Base-by-base conservation (phyloP, 805 yeast species). In the Komagataella pseudopastoris region DNA sequence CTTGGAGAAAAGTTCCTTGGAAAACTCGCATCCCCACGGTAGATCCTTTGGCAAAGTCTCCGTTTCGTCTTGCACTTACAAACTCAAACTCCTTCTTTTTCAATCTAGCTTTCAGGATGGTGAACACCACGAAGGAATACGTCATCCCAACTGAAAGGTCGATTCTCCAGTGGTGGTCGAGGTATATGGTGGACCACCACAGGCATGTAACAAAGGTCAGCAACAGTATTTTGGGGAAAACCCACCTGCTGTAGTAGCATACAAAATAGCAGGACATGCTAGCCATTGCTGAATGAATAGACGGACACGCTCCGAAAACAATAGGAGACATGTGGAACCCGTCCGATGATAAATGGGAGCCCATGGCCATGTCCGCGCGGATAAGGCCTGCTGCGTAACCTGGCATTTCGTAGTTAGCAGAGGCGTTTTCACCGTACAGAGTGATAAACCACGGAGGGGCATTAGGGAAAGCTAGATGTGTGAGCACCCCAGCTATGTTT, bases 371-470 rank as follows among this genome's bases (percentile, higher is more conserved):
- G 59, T 82, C 87, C n/a, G 79, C 81, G 48, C 87, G 67, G 2
- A 79, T 76, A 46, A 83, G 67, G 1, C 88, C 88, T 12, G 88
- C 90, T 2, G 87, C 84, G 59, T 76, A 83, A 12, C 87, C 87
- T 12, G 75, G 75, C 74, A 79, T 79, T 36, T 75, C 77, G 61
- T 83, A 83, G 54, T 73, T 70, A 1, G 85, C 83, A 7, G 67
- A 52, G 60, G 71, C 74, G 55, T 78, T 75, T 20, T 74, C 72
- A 3, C 88, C 86, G 56, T 83, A 73, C 54, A 78, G 54, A 59
- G 77, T 81, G 48, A 80, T 76, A 61, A 81, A 83, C 83, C 88
- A 80, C 3, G 89, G 89, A 0, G 89, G 85, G 1, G 88, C 85
- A 60, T 78, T 81, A 23, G 90, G 90, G 61, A 81, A 70, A 5